Conservation (phyloP, 2,329 filamentous ascomycete genomes). For the Pseudocercospora ulei region DNA sequence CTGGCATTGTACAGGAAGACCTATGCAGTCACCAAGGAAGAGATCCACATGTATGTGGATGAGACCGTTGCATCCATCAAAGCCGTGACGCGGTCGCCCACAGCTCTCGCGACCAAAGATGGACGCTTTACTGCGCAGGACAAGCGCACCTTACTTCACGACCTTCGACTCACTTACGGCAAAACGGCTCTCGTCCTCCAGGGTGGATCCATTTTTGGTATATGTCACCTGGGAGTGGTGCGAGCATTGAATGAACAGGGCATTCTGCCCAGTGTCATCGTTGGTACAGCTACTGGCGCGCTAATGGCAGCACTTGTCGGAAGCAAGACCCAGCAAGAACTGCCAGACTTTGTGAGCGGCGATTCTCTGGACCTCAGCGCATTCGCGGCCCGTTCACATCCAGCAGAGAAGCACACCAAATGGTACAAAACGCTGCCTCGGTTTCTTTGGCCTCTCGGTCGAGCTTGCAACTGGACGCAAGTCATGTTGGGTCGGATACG, state of each 20-base stretch:
- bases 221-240: constrained; percentile 82
- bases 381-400: constrained; percentile 48
- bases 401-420: constrained; percentile 39
- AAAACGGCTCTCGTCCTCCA: constrained; percentile 70
- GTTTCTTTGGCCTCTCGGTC: constrained; percentile 57
- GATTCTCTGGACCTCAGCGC: constrained; percentile 74
- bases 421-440: constrained; percentile 51
- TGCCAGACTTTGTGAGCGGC: constrained; percentile 65
- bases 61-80: constrained; percentile 72
- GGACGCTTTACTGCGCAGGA: constrained; percentile 55
- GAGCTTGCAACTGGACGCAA: constrained; percentile 39
- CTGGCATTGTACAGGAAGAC: constrained; percentile 73
- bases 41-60: constrained; percentile 85
- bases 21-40: constrained; percentile 80
- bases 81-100: constrained; percentile 61
- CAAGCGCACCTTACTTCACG: constrained; percentile 78
- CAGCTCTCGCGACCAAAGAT: constrained; percentile 27
- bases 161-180: constrained; percentile 83
- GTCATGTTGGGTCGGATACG: constrained; percentile 57
- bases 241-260: constrained; percentile 67
- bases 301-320: constrained; percentile 81
- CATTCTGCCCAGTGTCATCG: constrained; percentile 77
- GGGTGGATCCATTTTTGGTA: constrained; percentile 79
- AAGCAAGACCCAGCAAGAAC: constrained; percentile 75
- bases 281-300: constrained; percentile 81